Conservation (phyloP, 2,329 filamentous ascomycete species). For the Bipolaris sorokiniana region DNA sequence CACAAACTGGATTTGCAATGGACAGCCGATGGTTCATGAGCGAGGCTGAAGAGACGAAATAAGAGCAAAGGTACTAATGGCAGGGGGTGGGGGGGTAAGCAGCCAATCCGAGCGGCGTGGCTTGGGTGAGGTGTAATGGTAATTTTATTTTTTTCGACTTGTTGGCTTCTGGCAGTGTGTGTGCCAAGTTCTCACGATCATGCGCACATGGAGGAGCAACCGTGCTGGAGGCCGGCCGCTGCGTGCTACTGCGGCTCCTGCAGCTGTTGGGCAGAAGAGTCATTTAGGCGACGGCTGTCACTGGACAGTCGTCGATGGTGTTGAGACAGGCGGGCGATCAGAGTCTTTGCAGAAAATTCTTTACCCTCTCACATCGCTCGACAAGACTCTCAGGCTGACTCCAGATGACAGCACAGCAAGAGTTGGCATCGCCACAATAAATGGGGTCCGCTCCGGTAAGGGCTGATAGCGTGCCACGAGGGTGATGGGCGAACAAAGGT, state of each 20-base stretch:
- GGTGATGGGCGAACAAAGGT: neutral
- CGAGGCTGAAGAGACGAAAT: conserved; percentile 21
- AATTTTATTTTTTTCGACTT: conserved; percentile 28
- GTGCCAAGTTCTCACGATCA: conserved; percentile 9
- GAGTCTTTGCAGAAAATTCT: conserved; percentile 14
- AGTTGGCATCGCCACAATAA: neutral
- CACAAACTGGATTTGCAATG: conserved; percentile 8
- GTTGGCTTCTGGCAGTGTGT: conserved; percentile 16
- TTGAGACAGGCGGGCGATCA: conserved; percentile 2
- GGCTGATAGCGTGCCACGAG: conserved; percentile 12
- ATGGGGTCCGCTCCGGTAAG: neutral
- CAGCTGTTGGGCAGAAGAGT: neutral
- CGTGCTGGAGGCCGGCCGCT: neutral
- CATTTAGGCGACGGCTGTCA: neutral
- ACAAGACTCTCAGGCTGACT: neutral
- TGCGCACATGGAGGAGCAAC: neutral
- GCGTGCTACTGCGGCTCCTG: neutral
- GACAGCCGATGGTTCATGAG: conserved; percentile 16
- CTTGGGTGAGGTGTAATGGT: conserved; percentile 31
- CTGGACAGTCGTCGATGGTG: neutral
- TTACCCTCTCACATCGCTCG: neutral
- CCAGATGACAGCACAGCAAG: neutral
- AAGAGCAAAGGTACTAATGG: conserved; percentile 15
- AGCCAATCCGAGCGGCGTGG: conserved; percentile 29
- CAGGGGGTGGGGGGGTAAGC: conserved; percentile 16